A percentile compares a stretch with the other conserved stretches of the same genome.
These are phyloP conservation scores for Rhodotorula graminis DNA, from an alignment of 768 basidiomycete species.

Conservation along the genomic window DNA sequence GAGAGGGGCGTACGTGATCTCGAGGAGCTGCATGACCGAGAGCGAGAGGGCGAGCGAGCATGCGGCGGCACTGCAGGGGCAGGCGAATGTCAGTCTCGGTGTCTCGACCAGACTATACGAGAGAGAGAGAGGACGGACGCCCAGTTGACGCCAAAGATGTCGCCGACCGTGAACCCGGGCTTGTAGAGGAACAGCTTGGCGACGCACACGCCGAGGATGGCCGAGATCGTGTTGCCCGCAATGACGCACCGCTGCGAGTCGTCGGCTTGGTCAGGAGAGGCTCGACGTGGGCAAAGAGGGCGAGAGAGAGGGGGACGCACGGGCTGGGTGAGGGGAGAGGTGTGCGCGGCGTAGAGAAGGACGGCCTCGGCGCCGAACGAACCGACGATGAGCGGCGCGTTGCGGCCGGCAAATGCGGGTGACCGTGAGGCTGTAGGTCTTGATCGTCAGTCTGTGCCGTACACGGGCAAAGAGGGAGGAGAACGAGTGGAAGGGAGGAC, in stretches of 20 bases:
- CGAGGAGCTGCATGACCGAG: constrained; percentile 27
- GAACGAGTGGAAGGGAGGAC: background rate
- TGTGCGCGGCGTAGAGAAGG: constrained; percentile 24
- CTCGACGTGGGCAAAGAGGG: background rate
- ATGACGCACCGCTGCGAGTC: background rate
- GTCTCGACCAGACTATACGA: too few relatives aligned
- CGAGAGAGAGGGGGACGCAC: background rate
- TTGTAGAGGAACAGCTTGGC: constrained; percentile 17
- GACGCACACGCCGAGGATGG: constrained; percentile 18
- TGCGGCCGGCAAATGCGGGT: background rate
- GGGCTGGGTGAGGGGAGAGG: constrained; percentile 16
- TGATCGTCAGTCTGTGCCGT: too few relatives aligned
- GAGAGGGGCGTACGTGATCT: constrained; percentile 10
- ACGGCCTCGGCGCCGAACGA: constrained; percentile 31
- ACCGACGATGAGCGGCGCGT: constrained; percentile 15
- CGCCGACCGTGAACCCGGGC: constrained; percentile 15
- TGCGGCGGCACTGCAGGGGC: background rate
- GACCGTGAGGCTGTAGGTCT: constrained; percentile 5
- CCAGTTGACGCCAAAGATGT: constrained; percentile 15
- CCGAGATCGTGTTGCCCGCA: constrained; percentile 17
- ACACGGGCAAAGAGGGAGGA: too few relatives aligned
- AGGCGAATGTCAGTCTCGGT: background rate
- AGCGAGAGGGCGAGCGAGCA: constrained; percentile 14
- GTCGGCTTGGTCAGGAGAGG: too few relatives aligned
- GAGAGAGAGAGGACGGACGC: constrained; percentile 2